These are phyloP conservation scores for Umbellularia californica DNA, from an alignment of 164 flowering plant genomes.

Conservation along the genomic window DNA sequence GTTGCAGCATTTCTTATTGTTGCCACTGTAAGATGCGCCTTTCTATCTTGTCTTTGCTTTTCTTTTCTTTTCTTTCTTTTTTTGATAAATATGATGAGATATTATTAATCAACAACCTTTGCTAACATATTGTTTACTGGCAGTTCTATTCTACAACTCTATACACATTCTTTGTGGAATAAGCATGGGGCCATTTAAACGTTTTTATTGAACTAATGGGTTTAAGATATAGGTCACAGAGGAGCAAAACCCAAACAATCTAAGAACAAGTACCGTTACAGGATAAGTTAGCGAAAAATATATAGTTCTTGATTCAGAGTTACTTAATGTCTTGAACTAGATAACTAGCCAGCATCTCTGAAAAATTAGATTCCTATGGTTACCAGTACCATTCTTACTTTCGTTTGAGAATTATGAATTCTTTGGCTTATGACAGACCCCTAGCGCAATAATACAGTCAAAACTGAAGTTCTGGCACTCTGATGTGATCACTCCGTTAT, in stretches of 20 bases:
- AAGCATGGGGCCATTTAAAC: not conserved
- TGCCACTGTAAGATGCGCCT: conserved; percentile 64
- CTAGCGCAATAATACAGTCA: too few species aligned
- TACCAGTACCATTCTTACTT: too few species aligned
- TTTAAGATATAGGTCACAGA: not conserved
- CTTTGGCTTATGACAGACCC: too few species aligned
- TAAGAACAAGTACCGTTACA: too few species aligned
- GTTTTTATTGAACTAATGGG: not conserved
- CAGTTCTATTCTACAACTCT: not conserved
- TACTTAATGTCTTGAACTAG: too few species aligned
- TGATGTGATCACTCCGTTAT: too few species aligned
- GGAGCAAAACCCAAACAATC: too few species aligned
- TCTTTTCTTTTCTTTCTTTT: not conserved
- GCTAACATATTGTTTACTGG: not conserved
- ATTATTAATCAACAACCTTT: not conserved
- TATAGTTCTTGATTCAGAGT: not conserved
- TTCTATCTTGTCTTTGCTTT: not conserved
- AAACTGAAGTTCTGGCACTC: too few species aligned
- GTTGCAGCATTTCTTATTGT: conserved; percentile 96
- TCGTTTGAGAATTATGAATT: too few species aligned
- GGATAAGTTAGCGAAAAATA: too few species aligned
- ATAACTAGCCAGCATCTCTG: too few species aligned
- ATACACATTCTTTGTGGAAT: not conserved
- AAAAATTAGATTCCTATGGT: too few species aligned
- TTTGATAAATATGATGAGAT: not conserved